Conservation (phyloP, 768 basidiomycete genomes). For the Rhizopogon sp. region DNA sequence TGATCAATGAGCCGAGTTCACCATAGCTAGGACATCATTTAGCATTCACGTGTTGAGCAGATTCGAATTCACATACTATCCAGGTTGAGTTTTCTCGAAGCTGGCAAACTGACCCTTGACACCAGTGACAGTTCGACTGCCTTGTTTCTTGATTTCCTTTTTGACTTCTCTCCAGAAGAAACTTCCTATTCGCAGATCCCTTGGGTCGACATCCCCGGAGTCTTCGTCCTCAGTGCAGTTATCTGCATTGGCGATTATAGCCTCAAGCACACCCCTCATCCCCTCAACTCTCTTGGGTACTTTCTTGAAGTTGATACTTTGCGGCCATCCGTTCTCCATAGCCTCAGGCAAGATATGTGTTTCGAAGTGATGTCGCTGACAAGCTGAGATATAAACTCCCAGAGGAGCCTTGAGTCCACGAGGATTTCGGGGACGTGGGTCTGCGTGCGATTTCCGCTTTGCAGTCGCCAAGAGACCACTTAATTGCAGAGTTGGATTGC, state of each 20-base stretch:
- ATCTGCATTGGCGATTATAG: constrained; percentile 45
- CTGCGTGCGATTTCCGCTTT: constrained; percentile 47
- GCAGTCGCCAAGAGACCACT: constrained; percentile 47
- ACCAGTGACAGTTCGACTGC: constrained; percentile 59
- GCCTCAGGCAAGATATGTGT: constrained; percentile 69
- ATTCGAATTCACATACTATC: constrained; percentile 62
- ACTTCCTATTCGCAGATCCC: constrained; percentile 35
- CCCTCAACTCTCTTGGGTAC: constrained; percentile 49
- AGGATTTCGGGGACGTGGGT: constrained; percentile 66
- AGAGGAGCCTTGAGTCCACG: constrained; percentile 52
- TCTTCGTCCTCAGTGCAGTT: constrained; percentile 18
- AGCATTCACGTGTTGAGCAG: not conserved
- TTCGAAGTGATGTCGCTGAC: constrained; percentile 79
- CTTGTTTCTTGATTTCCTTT: constrained; percentile 58
- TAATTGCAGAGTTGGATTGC: constrained; percentile 55
- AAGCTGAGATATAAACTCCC: constrained; percentile 57
- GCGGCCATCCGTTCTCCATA: constrained; percentile 70
- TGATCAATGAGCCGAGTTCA: constrained; percentile 76
- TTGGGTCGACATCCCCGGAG: constrained; percentile 1
- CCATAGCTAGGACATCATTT: constrained; percentile 58
- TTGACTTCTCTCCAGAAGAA: constrained; percentile 68
- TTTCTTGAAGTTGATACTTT: constrained; percentile 56
- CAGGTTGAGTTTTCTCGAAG: constrained; percentile 81
- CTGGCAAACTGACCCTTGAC: constrained; percentile 71
- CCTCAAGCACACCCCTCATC: constrained; percentile 43